Evolutionary conservation across 139 green algal genomes (phyloP), one percentile per base, ranked within the genome.

Genomic region (Deuterostichococcus epilithicus): DNA sequence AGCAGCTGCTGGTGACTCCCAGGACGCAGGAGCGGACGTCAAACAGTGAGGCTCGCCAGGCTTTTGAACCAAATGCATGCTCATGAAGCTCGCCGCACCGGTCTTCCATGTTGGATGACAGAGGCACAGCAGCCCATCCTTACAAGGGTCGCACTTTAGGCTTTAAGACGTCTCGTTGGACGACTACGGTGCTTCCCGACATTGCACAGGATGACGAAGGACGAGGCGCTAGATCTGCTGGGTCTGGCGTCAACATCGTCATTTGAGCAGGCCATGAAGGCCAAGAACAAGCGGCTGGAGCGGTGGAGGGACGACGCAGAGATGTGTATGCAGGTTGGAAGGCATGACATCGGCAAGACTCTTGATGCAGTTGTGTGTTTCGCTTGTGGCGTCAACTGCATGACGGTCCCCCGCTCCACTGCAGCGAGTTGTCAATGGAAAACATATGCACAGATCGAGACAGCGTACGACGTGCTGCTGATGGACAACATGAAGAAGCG

Each of bases 401-500:
- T 52, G 42, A 13, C 42, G 42, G 42, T 13, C 10, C 13, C 10
- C 13, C 42, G 10, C 13, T 52, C 42, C 13, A 52, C 42, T 8
- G 42, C 42, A 52, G n/a, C n/a, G n/a, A n/a, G n/a, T n/a, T n/a
- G n/a, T n/a, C n/a, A n/a, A n/a, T n/a, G n/a, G 42, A 52, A 52
- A 52, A 52, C 42, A 52, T 52, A 13, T 63, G 52, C 65, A 58
- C 82, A 94, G 85, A 70, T 93, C 32, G 89, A 94, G 68, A 70
- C 78, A 5, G 90, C 90, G 1, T 94, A 94, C 73, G 90, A 96
- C 68, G 74, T 91, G 32, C 75, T 96, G 6, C 87, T 96, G 68
- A 94, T 94, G 89, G 83, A 90, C 72, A 86, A 72, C 76, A 91
- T 96, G 84, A 89, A 89, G 65, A 82, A 79, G 67, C 87, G 92